Evolutionary conservation across 2,329 filamentous ascomycete genomes (phyloP).

Genomic region (Zopfia rhizophila): DNA sequence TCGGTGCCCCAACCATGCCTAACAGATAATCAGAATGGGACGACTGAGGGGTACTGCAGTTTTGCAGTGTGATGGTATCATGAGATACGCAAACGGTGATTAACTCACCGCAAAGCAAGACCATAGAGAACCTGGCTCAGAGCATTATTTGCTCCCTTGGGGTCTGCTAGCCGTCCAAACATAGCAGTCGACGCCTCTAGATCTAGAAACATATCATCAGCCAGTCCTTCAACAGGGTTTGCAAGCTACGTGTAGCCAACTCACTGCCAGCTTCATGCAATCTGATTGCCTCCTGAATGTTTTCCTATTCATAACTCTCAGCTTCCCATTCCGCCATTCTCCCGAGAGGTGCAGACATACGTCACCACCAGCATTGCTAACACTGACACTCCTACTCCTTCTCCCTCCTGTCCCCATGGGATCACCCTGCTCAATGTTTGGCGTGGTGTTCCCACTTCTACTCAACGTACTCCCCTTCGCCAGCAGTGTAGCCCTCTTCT

Average conservation of each 20-base stretch:
- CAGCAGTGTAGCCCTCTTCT: constrained; percentile 90
- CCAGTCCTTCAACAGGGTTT: background rate
- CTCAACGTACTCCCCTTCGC: constrained; percentile 67
- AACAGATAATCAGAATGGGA: constrained; percentile 32
- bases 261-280: constrained; percentile 82
- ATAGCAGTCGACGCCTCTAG: constrained; percentile 82
- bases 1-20: constrained; percentile 94
- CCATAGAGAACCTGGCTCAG: constrained; percentile 96
- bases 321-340: constrained; percentile 5
- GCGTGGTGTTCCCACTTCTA: constrained; percentile 44
- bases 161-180: constrained; percentile 86
- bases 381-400: constrained; percentile 47
- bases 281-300: constrained; percentile 95
- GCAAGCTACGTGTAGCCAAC: constrained; percentile 23
- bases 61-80: too few species aligned
- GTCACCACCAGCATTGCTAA: constrained; percentile 53
- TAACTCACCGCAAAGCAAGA: constrained; percentile 84
- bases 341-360: constrained; percentile 34
- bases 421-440: constrained; percentile 33
- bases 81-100: constrained; percentile 25
- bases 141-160: constrained; percentile 86
- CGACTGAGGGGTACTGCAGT: too few species aligned
- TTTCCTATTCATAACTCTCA: constrained; percentile 50
- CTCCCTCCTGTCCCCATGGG: constrained; percentile 25
- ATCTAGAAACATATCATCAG: constrained; percentile 57